These are phyloP conservation scores for Fusarium equiseti DNA, from an alignment of 2,329 filamentous ascomycete species.

Conservation along the genomic window DNA sequence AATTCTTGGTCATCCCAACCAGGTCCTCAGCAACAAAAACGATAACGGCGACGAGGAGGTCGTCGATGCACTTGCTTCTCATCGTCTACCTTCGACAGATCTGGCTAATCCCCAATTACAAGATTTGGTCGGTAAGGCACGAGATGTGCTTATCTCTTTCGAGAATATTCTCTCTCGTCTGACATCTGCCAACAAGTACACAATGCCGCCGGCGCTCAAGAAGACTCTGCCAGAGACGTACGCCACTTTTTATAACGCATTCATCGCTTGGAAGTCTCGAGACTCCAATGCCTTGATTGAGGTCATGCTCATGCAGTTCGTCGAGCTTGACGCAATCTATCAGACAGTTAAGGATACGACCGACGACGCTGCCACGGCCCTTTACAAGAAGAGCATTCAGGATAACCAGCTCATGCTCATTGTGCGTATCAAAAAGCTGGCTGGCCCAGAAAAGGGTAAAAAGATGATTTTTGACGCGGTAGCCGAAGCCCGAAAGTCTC, in stretches of 20 bases:
- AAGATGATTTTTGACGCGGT: constrained; percentile 81
- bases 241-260: constrained; percentile 80
- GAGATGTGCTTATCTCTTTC: constrained; percentile 82
- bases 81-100: constrained; percentile 57
- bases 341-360: constrained; percentile 85
- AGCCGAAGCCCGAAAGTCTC: constrained; percentile 74
- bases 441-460: constrained; percentile 77
- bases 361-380: constrained; percentile 76
- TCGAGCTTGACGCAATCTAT: constrained; percentile 85
- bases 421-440: constrained; percentile 82
- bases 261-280: constrained; percentile 85
- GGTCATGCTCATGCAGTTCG: constrained; percentile 88
- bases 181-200: constrained; percentile 74
- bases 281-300: constrained; percentile 83
- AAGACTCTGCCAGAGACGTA: constrained; percentile 76
- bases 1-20: constrained; percentile 81
- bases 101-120: constrained; percentile 72
- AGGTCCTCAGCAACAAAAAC: constrained; percentile 81
- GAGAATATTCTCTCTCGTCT: constrained; percentile 78
- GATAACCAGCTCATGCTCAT: constrained; percentile 85
- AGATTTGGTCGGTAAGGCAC: constrained; percentile 81
- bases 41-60: constrained; percentile 69
- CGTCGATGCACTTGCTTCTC: constrained; percentile 51
- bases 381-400: constrained; percentile 84
- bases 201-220: constrained; percentile 70